Conservation (phyloP, 345 rosid species). For the Triadica sebifera region DNA sequence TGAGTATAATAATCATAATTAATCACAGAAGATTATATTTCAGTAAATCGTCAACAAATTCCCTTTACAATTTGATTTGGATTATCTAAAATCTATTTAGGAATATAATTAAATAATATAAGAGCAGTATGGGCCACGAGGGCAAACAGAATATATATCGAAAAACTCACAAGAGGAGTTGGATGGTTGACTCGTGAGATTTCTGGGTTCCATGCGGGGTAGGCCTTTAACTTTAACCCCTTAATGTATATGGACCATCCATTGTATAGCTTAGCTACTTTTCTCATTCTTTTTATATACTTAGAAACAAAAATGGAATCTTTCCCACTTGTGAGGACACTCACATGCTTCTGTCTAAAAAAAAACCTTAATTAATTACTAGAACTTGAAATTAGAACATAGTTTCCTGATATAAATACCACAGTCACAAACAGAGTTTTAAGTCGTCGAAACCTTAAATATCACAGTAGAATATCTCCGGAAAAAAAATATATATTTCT, state of each 20-base stretch:
- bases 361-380: slow-evolving; percentile 7
- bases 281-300: slow-evolving; percentile 5
- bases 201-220: slow-evolving; percentile 26
- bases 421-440: neutral
- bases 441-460: slow-evolving; percentile 6
- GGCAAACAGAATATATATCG: slow-evolving; percentile 37
- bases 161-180: slow-evolving; percentile 17
- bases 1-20: too few relatives aligned
- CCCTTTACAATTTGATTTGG: too few relatives aligned
- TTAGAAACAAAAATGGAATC: slow-evolving; percentile 19
- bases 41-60: too few relatives aligned
- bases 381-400: neutral
- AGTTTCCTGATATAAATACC: slow-evolving; percentile 13
- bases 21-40: too few relatives aligned
- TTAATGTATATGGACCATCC: slow-evolving; percentile 29
- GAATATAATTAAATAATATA: neutral
- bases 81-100: too few relatives aligned
- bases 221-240: slow-evolving; percentile 14
- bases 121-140: slow-evolving; percentile 9
- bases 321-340: slow-evolving; percentile 28
- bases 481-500: too few relatives aligned
- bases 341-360: slow-evolving; percentile 29
- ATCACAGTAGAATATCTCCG: neutral
- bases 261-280: slow-evolving; percentile 21
- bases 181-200: slow-evolving; percentile 17